phyloP scores from a whole-genome alignment of 805 yeast species.

The Candida ponderosae region DNA sequence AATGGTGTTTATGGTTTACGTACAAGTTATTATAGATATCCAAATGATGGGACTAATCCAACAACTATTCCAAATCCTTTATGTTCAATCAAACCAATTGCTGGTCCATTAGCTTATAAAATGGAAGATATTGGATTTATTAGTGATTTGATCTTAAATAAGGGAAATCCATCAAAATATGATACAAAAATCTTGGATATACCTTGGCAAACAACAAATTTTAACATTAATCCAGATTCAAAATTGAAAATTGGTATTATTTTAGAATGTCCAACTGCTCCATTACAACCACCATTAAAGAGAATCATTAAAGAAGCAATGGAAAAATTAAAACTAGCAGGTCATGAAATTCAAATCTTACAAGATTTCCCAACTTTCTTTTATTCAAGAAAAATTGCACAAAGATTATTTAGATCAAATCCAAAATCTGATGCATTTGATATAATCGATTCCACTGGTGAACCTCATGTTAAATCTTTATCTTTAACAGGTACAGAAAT shows the following conservation, averaged over 20 bases:
- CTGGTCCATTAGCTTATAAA: slow-evolving; percentile 58
- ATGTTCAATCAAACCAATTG: slow-evolving; percentile 44
- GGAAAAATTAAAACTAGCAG: slow-evolving; percentile 25
- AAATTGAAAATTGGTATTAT: too few species aligned
- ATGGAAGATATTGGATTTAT: slow-evolving; percentile 55
- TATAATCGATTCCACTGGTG: background rate
- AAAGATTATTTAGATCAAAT: background rate
- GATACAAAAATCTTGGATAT: slow-evolving; percentile 24
- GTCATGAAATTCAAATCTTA: slow-evolving; percentile 34
- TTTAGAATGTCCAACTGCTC: too few species aligned
- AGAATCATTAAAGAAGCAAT: slow-evolving; percentile 29
- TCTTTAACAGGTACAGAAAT: background rate
- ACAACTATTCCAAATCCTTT: slow-evolving; percentile 12
- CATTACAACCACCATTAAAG: slow-evolving; percentile 29
- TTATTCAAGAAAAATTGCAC: too few species aligned
- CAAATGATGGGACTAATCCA: slow-evolving; percentile 29
- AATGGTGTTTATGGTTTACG: slow-evolving; percentile 44
- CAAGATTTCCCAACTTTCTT: too few species aligned
- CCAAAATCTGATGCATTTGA: background rate
- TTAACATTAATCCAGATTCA: slow-evolving; percentile 2
- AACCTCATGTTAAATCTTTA: background rate
- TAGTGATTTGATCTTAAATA: slow-evolving; percentile 43
- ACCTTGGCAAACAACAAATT: slow-evolving; percentile 21
- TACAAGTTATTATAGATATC: slow-evolving; percentile 28
- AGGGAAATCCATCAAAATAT: slow-evolving; percentile 52